Conservation (phyloP, 352 stramenopile genomes). For the Phytophthora nicotianae region DNA sequence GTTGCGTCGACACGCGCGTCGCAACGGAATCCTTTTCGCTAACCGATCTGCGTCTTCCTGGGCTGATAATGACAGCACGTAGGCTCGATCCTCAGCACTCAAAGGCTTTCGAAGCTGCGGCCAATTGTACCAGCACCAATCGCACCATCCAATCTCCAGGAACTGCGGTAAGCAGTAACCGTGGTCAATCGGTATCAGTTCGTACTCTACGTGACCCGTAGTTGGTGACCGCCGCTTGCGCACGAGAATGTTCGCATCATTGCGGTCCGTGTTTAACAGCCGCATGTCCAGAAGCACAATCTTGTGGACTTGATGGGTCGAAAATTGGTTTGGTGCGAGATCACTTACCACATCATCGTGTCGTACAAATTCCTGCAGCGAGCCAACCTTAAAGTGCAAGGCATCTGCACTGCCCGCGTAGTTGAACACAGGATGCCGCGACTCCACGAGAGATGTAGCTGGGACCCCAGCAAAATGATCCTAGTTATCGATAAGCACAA, state of each 20-base stretch:
- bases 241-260: conserved; percentile 98
- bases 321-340: conserved; percentile 91
- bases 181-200: conserved; percentile 99
- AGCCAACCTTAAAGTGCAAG: conserved; percentile 94
- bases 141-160: conserved; percentile 97
- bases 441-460: conserved; percentile 81
- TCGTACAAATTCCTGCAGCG: conserved; percentile 96
- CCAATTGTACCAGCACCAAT: conserved; percentile 99
- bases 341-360: conserved; percentile 96
- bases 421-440: conserved; percentile 79
- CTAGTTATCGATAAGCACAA: conserved; percentile 41
- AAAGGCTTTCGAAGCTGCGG: conserved; percentile 87
- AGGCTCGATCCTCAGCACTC: conserved; percentile 61
- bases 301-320: conserved; percentile 95
- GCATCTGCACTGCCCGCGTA: conserved; percentile 49
- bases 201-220: conserved; percentile 74
- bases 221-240: conserved; percentile 68
- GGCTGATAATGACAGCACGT: conserved; percentile 66
- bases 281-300: conserved; percentile 99
- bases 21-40: conserved; percentile 75
- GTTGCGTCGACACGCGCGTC: conserved; percentile 74
- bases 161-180: conserved; percentile 97
- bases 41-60: conserved; percentile 62
- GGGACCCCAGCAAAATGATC: conserved; percentile 87
- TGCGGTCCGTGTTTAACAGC: conserved; percentile 97